Evolutionary conservation across 2,329 filamentous ascomycete genomes (phyloP), one percentile per base, ranked within the genome.

Genomic region (Thermomyces lanuginosus): DNA sequence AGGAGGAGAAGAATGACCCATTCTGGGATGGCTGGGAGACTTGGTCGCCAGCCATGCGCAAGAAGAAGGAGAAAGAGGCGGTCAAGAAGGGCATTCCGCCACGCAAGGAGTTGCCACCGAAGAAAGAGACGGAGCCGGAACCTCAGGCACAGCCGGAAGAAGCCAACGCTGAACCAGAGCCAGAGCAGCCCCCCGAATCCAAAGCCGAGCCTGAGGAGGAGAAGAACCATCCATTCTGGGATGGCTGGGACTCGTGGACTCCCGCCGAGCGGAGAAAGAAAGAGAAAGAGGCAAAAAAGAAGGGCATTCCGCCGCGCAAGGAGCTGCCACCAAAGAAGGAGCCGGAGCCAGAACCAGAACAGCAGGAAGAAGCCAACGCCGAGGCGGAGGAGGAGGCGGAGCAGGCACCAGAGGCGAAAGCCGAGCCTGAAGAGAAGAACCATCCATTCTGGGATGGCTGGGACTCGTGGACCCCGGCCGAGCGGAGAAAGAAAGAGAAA

Each of bases 51-150:
- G 16, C 12, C 24, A 6, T 20, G 31, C 24, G 20, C 9, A 30
- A 19, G 16, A 33, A 33, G 17, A 33, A 27, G 18, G 25, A 29
- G 9, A 33, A 30, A 16, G 27, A 27, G 18, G 27, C 25, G 11
- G 22, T 16, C 2, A 25, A 24, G 10, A 30, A 24, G n/a, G 31
- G 31, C 7, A 33, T 33, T 11, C 31, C 31, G 8, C 22, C 22
- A n/a, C 20, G 21, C 6, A 24, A 22, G n/a, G 13, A 26, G 13
- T n/a, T 25, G n/a, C 23, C 17, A n/a, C n/a, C n/a, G n/a, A n/a
- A n/a, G n/a, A n/a, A n/a, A n/a, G n/a, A 27, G 13, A 21, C 60
- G 11, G 51, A 60, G 24, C 51, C 53, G 22, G 44, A 55, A 8
- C 48, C 47, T 39, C 45, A 26, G 40, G 42, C 29, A 40, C 45